A percentile compares a stretch with the other conserved stretches of the same genome.
Conservation (phyloP, 2,329 filamentous ascomycete genomes). For the Phialophora macrospora region DNA sequence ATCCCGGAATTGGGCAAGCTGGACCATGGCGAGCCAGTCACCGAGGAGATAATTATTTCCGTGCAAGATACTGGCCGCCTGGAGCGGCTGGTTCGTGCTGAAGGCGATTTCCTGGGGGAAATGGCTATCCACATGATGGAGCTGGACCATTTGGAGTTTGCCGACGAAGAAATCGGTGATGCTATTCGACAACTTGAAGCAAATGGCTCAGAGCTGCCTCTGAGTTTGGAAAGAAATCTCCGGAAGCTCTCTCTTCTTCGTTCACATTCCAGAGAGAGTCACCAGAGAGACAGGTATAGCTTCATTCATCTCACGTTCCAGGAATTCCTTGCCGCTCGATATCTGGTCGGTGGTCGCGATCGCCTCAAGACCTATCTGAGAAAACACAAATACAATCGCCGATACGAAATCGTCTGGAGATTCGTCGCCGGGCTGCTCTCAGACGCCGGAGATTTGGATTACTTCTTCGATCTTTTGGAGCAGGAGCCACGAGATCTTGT, state of each 20-base stretch:
- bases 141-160: background rate
- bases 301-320: slow-evolving; percentile 14
- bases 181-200: background rate
- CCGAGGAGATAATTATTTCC: too few species aligned
- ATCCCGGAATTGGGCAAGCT: background rate
- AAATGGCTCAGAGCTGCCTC: too few species aligned
- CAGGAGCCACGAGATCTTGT: background rate
- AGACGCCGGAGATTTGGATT: background rate
- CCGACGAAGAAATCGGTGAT: background rate
- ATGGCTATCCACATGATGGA: background rate
- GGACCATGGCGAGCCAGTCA: background rate
- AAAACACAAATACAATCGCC: slow-evolving; percentile 47
- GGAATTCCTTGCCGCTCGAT: slow-evolving; percentile 9
- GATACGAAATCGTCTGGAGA: slow-evolving; percentile 52
- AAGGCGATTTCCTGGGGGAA: background rate
- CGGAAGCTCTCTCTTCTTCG: background rate
- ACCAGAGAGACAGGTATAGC: background rate
- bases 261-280: background rate
- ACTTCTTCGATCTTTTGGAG: background rate
- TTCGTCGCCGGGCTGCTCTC: slow-evolving; percentile 50
- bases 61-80: too few species aligned
- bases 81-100: too few species aligned
- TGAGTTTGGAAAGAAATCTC: background rate
- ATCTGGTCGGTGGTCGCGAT: background rate
- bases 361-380: slow-evolving; percentile 39